Evolutionary conservation across 2,329 filamentous ascomycete species (phyloP).

Genomic region (Huntiella abstrusa): DNA sequence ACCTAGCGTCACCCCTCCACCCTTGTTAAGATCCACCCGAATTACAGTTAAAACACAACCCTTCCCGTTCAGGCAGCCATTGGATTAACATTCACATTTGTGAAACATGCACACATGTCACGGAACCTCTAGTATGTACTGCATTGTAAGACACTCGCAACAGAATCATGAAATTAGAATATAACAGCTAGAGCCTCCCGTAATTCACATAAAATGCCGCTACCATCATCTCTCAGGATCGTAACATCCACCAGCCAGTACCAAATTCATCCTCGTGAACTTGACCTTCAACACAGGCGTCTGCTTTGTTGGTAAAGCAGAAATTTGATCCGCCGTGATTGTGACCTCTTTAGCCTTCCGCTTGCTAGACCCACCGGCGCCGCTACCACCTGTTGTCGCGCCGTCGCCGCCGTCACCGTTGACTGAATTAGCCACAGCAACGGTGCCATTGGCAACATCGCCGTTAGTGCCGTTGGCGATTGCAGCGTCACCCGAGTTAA

Average conservation of each 20-base stretch:
- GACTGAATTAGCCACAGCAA: constrained; percentile 19
- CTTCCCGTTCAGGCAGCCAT: background rate
- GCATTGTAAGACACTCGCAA: no score
- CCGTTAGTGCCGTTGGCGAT: background rate
- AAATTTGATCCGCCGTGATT: constrained; percentile 84
- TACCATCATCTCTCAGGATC: constrained; percentile 21
- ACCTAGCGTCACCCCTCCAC: constrained; percentile 7
- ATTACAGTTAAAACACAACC: constrained; percentile 2
- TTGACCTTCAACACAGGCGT: constrained; percentile 82
- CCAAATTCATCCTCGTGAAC: constrained; percentile 89
- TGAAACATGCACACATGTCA: background rate
- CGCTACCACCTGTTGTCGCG: constrained; percentile 15
- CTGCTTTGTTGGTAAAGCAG: constrained; percentile 89
- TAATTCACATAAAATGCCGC: no score
- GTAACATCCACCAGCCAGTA: constrained; percentile 64
- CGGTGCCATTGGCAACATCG: background rate
- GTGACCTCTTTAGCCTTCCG: constrained; percentile 83
- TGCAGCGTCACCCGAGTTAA: constrained; percentile 8
- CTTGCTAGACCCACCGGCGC: constrained; percentile 23
- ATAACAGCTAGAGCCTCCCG: no score
- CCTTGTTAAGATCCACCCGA: background rate
- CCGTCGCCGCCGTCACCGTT: constrained; percentile 15
- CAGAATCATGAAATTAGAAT: no score
- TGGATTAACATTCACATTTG: background rate
- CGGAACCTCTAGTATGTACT: no score